Conservation (phyloP, 2,329 filamentous ascomycete genomes). For the Ophiostoma tasmaniense region DNA sequence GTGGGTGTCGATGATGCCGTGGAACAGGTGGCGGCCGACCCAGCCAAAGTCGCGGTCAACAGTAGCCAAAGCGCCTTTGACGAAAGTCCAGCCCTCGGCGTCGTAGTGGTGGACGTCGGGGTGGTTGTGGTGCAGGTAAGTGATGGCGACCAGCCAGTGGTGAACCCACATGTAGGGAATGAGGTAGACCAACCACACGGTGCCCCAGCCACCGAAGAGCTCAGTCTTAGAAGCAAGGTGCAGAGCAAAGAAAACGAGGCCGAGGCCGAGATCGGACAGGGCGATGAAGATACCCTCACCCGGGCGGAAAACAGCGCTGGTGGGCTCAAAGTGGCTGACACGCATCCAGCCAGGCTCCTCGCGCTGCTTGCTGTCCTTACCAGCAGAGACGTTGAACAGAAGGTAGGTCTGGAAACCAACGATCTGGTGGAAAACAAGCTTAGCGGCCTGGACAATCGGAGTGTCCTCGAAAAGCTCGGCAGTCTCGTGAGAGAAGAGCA, state of each 20-base stretch:
- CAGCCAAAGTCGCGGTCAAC: slow-evolving; percentile 97
- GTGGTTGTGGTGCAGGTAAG: slow-evolving; percentile 93
- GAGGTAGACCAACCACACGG: slow-evolving; percentile 90
- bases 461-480: slow-evolving; percentile 60
- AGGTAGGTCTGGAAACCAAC: slow-evolving; percentile 91
- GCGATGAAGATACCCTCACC: slow-evolving; percentile 83
- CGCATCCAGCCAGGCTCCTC: slow-evolving; percentile 60
- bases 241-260: slow-evolving; percentile 33
- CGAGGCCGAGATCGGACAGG: slow-evolving; percentile 75
- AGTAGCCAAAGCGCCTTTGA: slow-evolving; percentile 83
- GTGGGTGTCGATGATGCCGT: slow-evolving; percentile 94
- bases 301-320: slow-evolving; percentile 82
- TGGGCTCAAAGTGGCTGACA: slow-evolving; percentile 91
- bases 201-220: slow-evolving; percentile 60
- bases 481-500: not conserved
- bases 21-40: slow-evolving; percentile 77
- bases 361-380: slow-evolving; percentile 83
- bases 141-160: slow-evolving; percentile 98
- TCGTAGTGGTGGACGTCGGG: slow-evolving; percentile 86
- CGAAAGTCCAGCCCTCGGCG: slow-evolving; percentile 76
- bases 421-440: slow-evolving; percentile 67
- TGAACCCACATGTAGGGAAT: slow-evolving; percentile 96
- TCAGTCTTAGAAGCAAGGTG: not conserved
- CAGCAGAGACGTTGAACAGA: slow-evolving; percentile 83
- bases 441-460: slow-evolving; percentile 46